A percentile compares a stretch with the other conserved stretches of the same genome.
Conservation (phyloP, 345 rosid genomes). For the Brassica carinata region DNA sequence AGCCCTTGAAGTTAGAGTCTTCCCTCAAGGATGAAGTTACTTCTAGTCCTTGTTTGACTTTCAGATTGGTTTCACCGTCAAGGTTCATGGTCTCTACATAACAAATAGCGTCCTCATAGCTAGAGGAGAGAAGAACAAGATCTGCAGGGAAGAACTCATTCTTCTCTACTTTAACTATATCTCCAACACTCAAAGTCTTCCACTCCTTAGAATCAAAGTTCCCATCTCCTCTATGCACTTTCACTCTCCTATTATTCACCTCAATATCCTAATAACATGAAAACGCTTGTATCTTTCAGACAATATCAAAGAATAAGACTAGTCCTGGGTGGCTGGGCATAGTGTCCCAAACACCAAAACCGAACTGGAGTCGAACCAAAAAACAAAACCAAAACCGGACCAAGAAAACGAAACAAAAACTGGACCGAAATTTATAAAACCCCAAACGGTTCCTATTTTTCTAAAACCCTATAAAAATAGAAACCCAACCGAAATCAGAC, state of each 20-base stretch:
- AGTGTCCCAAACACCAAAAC: background rate
- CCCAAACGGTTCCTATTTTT: background rate
- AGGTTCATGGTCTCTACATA: constrained; percentile 97
- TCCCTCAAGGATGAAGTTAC: constrained; percentile 63
- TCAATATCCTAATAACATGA: constrained; percentile 57
- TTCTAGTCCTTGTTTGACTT: constrained; percentile 79
- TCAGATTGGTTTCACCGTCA: constrained; percentile 93
- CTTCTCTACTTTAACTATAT: constrained; percentile 80
- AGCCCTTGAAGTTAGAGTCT: constrained; percentile 55
- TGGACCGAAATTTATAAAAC: background rate
- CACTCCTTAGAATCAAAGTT: constrained; percentile 56
- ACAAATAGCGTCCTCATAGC: constrained; percentile 79
- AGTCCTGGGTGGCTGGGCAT: background rate
- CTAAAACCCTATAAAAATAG: background rate
- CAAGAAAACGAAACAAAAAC: background rate
- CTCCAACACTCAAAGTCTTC: constrained; percentile 80
- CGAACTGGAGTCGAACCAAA: background rate
- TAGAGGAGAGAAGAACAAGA: constrained; percentile 80
- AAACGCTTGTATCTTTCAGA: background rate
- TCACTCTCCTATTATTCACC: constrained; percentile 77
- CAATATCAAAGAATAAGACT: constrained; percentile 1
- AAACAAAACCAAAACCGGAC: background rate
- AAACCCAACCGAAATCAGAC: background rate
- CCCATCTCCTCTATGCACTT: constrained; percentile 60
- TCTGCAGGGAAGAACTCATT: constrained; percentile 90